Conservation (phyloP, 768 basidiomycete species). For the Lentinula guzmanii region DNA sequence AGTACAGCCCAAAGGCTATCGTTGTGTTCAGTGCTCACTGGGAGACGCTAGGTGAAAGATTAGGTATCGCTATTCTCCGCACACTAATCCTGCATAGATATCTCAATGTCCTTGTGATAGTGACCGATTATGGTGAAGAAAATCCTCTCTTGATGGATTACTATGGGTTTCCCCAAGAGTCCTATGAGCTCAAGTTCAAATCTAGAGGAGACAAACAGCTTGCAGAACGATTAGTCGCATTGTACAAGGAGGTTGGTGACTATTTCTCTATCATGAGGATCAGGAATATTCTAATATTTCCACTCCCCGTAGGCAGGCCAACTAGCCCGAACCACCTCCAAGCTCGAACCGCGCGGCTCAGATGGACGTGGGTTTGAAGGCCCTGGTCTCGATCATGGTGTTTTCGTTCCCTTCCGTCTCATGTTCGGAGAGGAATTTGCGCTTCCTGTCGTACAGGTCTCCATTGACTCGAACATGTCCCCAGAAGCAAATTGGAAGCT, state of each 20-base stretch:
- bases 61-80: conserved; percentile 32
- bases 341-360: conserved; percentile 48
- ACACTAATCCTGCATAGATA: background rate
- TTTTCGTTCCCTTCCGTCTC: conserved; percentile 71
- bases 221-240: conserved; percentile 52
- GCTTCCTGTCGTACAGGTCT: conserved; percentile 67
- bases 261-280: background rate
- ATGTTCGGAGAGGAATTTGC: conserved; percentile 71
- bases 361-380: conserved; percentile 64
- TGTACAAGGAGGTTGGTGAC: conserved; percentile 44
- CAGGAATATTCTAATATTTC: background rate
- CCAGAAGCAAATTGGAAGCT: conserved; percentile 60
- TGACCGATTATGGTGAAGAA: conserved; percentile 72
- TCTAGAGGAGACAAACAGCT: conserved; percentile 57
- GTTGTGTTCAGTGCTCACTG: conserved; percentile 82
- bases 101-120: conserved; percentile 24
- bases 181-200: conserved; percentile 63
- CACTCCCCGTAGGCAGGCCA: conserved; percentile 39
- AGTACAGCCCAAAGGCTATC: conserved; percentile 56
- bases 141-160: conserved; percentile 76
- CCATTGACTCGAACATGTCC: conserved; percentile 54
- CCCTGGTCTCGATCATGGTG: conserved; percentile 72
- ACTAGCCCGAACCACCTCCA: conserved; percentile 41
- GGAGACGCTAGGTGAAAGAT: conserved; percentile 56
- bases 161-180: conserved; percentile 53